These are phyloP conservation scores for Spathaspora passalidarum DNA, from an alignment of 805 yeast species.

Conservation along the genomic window DNA sequence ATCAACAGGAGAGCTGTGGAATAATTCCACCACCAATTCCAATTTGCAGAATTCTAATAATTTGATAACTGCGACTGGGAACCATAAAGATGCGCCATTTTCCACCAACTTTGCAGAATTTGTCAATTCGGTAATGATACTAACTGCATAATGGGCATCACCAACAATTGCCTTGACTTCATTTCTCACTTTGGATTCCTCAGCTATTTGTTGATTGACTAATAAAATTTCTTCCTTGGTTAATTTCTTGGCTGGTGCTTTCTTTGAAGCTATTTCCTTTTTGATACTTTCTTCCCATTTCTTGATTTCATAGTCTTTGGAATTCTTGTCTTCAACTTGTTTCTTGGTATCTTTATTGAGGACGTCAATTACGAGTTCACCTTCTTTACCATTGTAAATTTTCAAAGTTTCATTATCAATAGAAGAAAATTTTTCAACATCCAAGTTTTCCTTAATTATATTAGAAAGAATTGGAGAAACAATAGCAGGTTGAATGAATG, in stretches of 20 bases:
- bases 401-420: constrained; percentile 49
- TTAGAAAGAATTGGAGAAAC: constrained; percentile 51
- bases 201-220: constrained; percentile 58
- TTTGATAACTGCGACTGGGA: constrained; percentile 55
- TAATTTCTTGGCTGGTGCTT: constrained; percentile 36
- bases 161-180: constrained; percentile 38
- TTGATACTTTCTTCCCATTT: constrained; percentile 89
- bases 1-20: constrained; percentile 43
- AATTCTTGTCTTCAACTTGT: constrained; percentile 55
- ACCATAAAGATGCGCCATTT: constrained; percentile 71
- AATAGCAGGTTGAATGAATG: constrained; percentile 59
- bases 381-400: constrained; percentile 71
- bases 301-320: constrained; percentile 79
- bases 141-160: constrained; percentile 47
- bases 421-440: constrained; percentile 26
- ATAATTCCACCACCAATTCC: constrained; percentile 25
- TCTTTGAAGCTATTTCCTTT: constrained; percentile 63
- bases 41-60: constrained; percentile 46
- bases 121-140: constrained; percentile 54
- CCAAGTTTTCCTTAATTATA: constrained; percentile 43
- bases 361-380: constrained; percentile 65
- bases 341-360: constrained; percentile 42
- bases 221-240: constrained; percentile 73
- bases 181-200: constrained; percentile 57
- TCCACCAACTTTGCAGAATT: constrained; percentile 49